A percentile compares a stretch with the other conserved stretches of the same genome.
Conservation (phyloP, 1,284 basidiomycete genomes). For the Tausonia pullulans region DNA sequence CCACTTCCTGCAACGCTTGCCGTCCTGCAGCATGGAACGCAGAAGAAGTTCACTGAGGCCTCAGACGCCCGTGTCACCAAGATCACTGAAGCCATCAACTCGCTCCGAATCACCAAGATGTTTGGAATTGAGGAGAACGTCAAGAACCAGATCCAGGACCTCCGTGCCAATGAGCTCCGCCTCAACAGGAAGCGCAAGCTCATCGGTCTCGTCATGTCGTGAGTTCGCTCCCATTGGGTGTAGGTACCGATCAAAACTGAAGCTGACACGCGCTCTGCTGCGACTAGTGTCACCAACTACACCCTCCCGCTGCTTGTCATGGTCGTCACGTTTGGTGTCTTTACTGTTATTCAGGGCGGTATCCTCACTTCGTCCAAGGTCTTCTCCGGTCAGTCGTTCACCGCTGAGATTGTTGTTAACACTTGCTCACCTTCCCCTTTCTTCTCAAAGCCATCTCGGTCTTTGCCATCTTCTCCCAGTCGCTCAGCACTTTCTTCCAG, state of each 20-base stretch:
- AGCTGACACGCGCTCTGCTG: neutral
- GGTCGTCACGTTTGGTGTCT: slow-evolving; percentile 13
- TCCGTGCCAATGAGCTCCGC: slow-evolving; percentile 7
- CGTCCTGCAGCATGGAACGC: slow-evolving; percentile 16
- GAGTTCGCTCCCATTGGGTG: neutral
- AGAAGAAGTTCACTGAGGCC: slow-evolving; percentile 17
- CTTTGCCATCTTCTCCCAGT: slow-evolving; percentile 9
- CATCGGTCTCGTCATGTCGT: slow-evolving; percentile 5
- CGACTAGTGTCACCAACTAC: slow-evolving; percentile 7
- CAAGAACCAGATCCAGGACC: neutral
- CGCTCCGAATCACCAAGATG: slow-evolving; percentile 16
- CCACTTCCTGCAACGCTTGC: slow-evolving; percentile 15
- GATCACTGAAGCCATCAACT: slow-evolving; percentile 13
- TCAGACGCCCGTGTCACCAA: slow-evolving; percentile 11
- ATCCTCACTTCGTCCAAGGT: neutral
- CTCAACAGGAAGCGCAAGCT: slow-evolving; percentile 13
- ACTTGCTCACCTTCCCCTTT: no score
- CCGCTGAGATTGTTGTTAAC: no score
- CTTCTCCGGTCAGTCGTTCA: no score
- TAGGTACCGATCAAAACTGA: neutral
- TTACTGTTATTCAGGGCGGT: slow-evolving; percentile 4
- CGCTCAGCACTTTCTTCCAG: slow-evolving; percentile 10
- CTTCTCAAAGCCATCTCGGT: slow-evolving; percentile 13
- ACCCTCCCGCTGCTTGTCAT: slow-evolving; percentile 15
- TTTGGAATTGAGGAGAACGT: slow-evolving; percentile 15